A percentile compares a stretch with the other conserved stretches of the same genome.
phyloP scores from a whole-genome alignment of 495 filamentous ascomycete genomes.

The Penicillium cosmopolitanum region DNA sequence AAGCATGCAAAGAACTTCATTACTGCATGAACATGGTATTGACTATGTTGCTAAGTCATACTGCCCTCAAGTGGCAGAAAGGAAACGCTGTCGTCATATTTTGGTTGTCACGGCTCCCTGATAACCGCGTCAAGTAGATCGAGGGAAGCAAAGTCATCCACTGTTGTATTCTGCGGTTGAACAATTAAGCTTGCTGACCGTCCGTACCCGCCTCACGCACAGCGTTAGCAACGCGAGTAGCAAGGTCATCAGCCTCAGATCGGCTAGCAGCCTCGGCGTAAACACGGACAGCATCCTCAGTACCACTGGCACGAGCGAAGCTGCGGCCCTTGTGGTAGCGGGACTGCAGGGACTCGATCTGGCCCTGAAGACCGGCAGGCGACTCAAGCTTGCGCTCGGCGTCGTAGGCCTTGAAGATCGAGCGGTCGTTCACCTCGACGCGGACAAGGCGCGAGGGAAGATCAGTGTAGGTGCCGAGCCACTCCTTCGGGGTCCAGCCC shows the following conservation, averaged over 20 bases:
- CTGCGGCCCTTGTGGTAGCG: slow-evolving; percentile 89
- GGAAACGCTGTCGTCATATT: slow-evolving; percentile 15
- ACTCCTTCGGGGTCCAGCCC: slow-evolving; percentile 85
- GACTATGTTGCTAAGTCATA: slow-evolving; percentile 16
- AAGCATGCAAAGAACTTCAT: slow-evolving; percentile 18
- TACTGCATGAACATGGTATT: slow-evolving; percentile 21
- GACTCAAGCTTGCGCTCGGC: slow-evolving; percentile 86
- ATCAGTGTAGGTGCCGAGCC: slow-evolving; percentile 93
- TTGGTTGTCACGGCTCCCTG: not conserved
- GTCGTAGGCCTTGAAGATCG: slow-evolving; percentile 84
- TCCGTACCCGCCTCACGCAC: slow-evolving; percentile 54
- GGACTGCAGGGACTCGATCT: slow-evolving; percentile 83
- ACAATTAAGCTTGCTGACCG: slow-evolving; percentile 19
- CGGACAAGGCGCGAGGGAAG: slow-evolving; percentile 93
- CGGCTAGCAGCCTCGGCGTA: slow-evolving; percentile 94
- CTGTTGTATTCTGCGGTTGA: not conserved
- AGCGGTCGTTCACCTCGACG: slow-evolving; percentile 85
- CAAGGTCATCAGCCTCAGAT: slow-evolving; percentile 83
- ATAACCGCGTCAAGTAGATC: not conserved
- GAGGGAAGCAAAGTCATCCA: not conserved
- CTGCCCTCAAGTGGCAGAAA: slow-evolving; percentile 2
- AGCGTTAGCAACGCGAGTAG: slow-evolving; percentile 76
- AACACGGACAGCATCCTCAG: slow-evolving; percentile 93
- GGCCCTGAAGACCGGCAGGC: slow-evolving; percentile 75
- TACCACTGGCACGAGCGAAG: slow-evolving; percentile 91